These are phyloP conservation scores for Lactifluus subvellereus DNA, from an alignment of 768 basidiomycete genomes.

Conservation along the genomic window DNA sequence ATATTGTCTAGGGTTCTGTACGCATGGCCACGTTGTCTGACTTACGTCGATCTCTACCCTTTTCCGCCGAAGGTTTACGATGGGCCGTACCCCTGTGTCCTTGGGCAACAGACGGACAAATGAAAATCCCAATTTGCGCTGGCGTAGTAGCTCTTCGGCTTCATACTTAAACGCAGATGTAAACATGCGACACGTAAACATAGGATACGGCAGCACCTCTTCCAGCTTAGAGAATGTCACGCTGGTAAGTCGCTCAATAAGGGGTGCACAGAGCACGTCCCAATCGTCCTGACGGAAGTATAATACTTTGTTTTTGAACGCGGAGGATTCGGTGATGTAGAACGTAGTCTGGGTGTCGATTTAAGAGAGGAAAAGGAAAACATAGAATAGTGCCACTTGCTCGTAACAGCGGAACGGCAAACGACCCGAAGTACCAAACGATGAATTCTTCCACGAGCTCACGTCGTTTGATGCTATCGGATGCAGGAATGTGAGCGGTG, in stretches of 20 bases:
- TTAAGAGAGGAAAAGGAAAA: background rate
- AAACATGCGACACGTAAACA: background rate
- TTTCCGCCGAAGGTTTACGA: constrained; percentile 78
- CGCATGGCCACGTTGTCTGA: background rate
- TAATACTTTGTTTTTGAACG: constrained; percentile 72
- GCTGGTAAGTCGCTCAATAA: constrained; percentile 65
- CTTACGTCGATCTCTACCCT: constrained; percentile 33
- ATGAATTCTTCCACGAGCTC: constrained; percentile 82
- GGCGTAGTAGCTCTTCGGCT: constrained; percentile 58
- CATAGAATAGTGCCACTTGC: constrained; percentile 36
- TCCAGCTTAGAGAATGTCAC: constrained; percentile 68
- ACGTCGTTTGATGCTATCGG: constrained; percentile 70
- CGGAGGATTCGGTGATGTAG: constrained; percentile 89
- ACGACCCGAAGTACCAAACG: constrained; percentile 92
- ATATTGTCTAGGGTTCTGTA: constrained; percentile 30
- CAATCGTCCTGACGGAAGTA: constrained; percentile 97
- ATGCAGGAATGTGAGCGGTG: constrained; percentile 44
- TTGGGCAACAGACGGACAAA: constrained; percentile 89
- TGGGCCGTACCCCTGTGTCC: constrained; percentile 90
- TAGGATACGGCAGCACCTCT: constrained; percentile 41
- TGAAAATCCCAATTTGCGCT: constrained; percentile 74
- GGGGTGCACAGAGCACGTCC: constrained; percentile 73
- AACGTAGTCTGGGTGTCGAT: constrained; percentile 67
- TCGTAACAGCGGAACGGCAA: constrained; percentile 71
- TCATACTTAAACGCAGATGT: constrained; percentile 43